Percentiles rank a stretch among this genome's conserved stretches.
Conservation (phyloP, 805 yeast genomes). For the Wickerhamomyces alni region DNA sequence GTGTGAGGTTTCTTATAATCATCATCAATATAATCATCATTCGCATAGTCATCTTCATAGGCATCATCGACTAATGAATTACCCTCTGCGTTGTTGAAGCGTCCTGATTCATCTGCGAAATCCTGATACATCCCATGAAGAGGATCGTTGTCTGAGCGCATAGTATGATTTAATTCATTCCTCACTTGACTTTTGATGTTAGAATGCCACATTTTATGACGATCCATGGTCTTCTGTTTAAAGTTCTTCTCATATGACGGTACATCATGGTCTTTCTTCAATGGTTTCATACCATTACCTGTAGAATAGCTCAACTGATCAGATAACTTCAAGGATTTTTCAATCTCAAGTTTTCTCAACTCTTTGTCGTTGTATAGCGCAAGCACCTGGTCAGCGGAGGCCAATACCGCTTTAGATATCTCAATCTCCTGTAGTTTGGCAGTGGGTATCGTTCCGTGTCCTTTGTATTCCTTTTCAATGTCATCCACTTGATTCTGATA, state of each 20-base stretch:
- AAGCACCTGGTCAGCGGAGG: slow-evolving; percentile 4
- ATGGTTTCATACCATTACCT: slow-evolving; percentile 5
- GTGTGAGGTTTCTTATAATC: no score
- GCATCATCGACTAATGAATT: slow-evolving; percentile 1
- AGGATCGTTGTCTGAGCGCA: slow-evolving; percentile 6
- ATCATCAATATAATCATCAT: slow-evolving; percentile 6
- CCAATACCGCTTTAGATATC: slow-evolving; percentile 3
- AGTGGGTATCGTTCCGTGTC: slow-evolving; percentile 6
- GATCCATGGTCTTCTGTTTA: slow-evolving; percentile 10
- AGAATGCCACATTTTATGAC: slow-evolving; percentile 11
- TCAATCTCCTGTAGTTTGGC: slow-evolving; percentile 7
- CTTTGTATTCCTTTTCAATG: slow-evolving; percentile 19
- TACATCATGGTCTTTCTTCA: slow-evolving; percentile 1
- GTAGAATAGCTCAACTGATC: not conserved
- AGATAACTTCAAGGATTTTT: slow-evolving; percentile 7
- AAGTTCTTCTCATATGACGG: slow-evolving; percentile 7
- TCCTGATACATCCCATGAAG: slow-evolving; percentile 1
- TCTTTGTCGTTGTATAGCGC: slow-evolving; percentile 4
- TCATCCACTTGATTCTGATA: slow-evolving; percentile 4
- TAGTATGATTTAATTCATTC: slow-evolving; percentile 8
- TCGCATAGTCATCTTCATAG: slow-evolving; percentile 11
- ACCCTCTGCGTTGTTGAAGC: not conserved
- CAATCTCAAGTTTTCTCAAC: slow-evolving; percentile 3
- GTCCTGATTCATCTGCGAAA: not conserved
- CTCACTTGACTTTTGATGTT: slow-evolving; percentile 12